These are phyloP conservation scores for Aspergillus floridensis DNA, from an alignment of 2,329 filamentous ascomycete genomes.

Conservation along the genomic window DNA sequence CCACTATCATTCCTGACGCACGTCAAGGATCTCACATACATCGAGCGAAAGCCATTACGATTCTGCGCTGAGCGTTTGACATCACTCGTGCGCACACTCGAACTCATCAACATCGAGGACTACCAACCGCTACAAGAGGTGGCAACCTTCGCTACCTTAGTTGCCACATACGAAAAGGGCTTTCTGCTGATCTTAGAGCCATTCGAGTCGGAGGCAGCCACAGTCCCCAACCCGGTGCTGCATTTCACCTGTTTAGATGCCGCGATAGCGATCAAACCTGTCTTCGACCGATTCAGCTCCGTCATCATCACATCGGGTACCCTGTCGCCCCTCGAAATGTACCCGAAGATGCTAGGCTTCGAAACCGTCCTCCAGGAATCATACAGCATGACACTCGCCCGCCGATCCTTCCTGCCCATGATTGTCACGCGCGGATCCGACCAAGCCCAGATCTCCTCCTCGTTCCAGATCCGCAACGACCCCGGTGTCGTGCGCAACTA, in stretches of 20 bases:
- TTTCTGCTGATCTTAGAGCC: conserved; percentile 97
- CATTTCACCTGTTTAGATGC: conserved; percentile 97
- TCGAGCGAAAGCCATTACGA: conserved; percentile 86
- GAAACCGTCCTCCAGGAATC: conserved; percentile 91
- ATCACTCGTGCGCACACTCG: conserved; percentile 88
- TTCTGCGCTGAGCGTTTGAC: conserved; percentile 95
- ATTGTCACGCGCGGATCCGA: conserved; percentile 94
- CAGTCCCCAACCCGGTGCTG: conserved; percentile 92
- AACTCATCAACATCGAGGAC: conserved; percentile 96
- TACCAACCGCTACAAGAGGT: conserved; percentile 97
- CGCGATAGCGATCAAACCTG: conserved; percentile 94
- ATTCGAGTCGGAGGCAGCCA: conserved; percentile 91
- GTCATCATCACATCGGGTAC: conserved; percentile 98
- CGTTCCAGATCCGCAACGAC: conserved; percentile 93
- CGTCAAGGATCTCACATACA: conserved; percentile 92
- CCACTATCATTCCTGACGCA: conserved; percentile 90
- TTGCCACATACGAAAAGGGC: conserved; percentile 94
- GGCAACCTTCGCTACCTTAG: conserved; percentile 92
- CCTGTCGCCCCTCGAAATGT: conserved; percentile 96
- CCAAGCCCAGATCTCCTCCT: conserved; percentile 86
- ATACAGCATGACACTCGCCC: conserved; percentile 92
- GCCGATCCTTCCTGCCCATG: conserved; percentile 95
- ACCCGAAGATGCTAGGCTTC: conserved; percentile 97
- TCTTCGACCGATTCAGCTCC: conserved; percentile 95
- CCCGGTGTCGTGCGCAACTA: conserved; percentile 97